phyloP scores from a whole-genome alignment of 768 basidiomycete genomes.

The Pisolithus marmoratus region DNA sequence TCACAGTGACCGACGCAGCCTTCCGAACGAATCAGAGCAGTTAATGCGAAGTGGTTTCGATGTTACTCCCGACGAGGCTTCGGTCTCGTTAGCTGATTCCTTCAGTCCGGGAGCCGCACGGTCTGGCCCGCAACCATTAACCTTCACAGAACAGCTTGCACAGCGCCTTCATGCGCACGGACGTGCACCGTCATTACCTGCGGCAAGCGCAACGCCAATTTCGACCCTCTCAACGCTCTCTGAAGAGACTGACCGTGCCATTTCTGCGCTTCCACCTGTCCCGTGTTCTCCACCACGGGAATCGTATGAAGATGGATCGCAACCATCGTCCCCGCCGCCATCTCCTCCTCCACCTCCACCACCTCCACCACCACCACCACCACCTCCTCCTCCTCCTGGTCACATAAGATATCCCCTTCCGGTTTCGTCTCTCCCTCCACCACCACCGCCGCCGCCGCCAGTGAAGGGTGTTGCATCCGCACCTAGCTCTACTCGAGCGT shows the following conservation, averaged over 20 bases:
- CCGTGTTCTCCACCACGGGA: conserved; percentile 14
- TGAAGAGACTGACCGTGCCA: conserved; percentile 30
- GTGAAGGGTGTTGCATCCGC: conserved; percentile 27
- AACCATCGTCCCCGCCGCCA: conserved; percentile 13
- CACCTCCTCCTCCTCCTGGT: conserved; percentile 35
- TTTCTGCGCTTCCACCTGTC: conserved; percentile 24
- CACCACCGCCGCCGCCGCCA: conserved; percentile 27
- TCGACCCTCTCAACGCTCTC: conserved; percentile 32
- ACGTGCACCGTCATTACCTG: conserved; percentile 33
- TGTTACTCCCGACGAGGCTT: conserved; percentile 45
- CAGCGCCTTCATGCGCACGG: conserved; percentile 52
- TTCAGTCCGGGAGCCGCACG: conserved; percentile 31
- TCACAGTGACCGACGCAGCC: conserved; percentile 44
- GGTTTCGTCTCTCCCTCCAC: conserved; percentile 20
- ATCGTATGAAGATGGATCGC: not conserved
- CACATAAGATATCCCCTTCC: conserved; percentile 22
- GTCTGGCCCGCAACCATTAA: conserved; percentile 35
- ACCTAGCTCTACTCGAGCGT: conserved; percentile 50
- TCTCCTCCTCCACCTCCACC: conserved; percentile 28
- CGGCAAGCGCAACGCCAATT: conserved; percentile 31
- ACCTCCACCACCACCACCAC: conserved; percentile 29
- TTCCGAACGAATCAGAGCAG: conserved; percentile 51
- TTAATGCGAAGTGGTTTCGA: conserved; percentile 33
- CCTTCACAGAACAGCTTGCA: conserved; percentile 58
- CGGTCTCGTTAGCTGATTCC: conserved; percentile 52